These are phyloP conservation scores for Thermoascus crustaceus DNA, from an alignment of 2,329 filamentous ascomycete genomes.

Conservation along the genomic window DNA sequence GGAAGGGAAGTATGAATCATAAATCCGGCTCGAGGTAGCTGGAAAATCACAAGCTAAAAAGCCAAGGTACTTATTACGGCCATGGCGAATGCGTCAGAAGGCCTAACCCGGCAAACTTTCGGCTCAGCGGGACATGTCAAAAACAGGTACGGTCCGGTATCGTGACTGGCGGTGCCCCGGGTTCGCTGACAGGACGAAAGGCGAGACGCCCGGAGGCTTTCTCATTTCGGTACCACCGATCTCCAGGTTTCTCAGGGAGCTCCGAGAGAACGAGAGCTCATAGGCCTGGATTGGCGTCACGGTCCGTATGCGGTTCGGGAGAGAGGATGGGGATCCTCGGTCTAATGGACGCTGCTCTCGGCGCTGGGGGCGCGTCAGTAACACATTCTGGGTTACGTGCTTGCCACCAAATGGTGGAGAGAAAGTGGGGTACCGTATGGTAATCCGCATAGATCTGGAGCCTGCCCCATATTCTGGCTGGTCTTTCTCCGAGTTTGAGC, in stretches of 20 bases:
- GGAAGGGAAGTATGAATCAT: slow-evolving; percentile 7
- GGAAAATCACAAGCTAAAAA: slow-evolving; percentile 22
- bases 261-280: slow-evolving; percentile 21
- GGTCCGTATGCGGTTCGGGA: slow-evolving; percentile 20
- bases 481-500: slow-evolving; percentile 1
- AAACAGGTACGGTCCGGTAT: slow-evolving; percentile 18
- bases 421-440: neutral
- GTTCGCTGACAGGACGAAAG: slow-evolving; percentile 1
- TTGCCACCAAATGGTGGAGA: slow-evolving; percentile 1
- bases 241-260: slow-evolving; percentile 17
- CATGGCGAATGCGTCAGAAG: slow-evolving; percentile 21
- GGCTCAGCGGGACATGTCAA: slow-evolving; percentile 29
- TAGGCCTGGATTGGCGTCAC: slow-evolving; percentile 6
- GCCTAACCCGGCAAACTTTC: slow-evolving; percentile 29
- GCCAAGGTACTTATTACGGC: slow-evolving; percentile 24
- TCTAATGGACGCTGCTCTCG: slow-evolving; percentile 24
- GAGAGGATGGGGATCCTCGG: slow-evolving; percentile 35
- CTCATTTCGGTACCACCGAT: slow-evolving; percentile 3
- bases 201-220: slow-evolving; percentile 3
- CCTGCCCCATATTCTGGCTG: neutral
- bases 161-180: slow-evolving; percentile 1
- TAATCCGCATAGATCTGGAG: neutral
- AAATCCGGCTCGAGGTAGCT: slow-evolving; percentile 1
- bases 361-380: slow-evolving; percentile 2
- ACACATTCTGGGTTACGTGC: neutral